Conservation (phyloP, 768 basidiomycete species). For the Boletus subparvulus region DNA sequence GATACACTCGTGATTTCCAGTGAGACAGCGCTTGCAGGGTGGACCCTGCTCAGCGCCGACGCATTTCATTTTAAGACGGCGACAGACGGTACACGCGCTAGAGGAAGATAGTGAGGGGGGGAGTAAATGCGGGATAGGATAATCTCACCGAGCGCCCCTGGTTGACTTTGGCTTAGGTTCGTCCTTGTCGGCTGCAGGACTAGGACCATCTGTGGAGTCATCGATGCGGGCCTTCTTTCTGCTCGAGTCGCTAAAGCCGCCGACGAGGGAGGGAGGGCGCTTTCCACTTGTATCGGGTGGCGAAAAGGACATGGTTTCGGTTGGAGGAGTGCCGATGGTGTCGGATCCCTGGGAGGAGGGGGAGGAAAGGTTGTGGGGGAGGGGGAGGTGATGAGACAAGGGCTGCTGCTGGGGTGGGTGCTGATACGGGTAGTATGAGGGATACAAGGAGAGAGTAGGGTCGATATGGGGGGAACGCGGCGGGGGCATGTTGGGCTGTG, state of each 20-base stretch:
- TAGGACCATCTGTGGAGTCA: slow-evolving; percentile 46
- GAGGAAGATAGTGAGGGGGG: slow-evolving; percentile 12
- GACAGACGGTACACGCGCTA: slow-evolving; percentile 90
- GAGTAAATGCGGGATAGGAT: neutral
- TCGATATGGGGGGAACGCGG: slow-evolving; percentile 68
- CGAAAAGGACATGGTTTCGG: slow-evolving; percentile 54
- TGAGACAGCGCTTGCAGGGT: slow-evolving; percentile 83
- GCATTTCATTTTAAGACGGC: slow-evolving; percentile 92
- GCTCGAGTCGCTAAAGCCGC: slow-evolving; percentile 35
- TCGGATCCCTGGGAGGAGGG: slow-evolving; percentile 82
- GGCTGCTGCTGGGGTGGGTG: slow-evolving; percentile 47
- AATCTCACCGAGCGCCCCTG: slow-evolving; percentile 73
- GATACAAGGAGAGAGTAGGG: slow-evolving; percentile 66
- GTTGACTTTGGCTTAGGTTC: slow-evolving; percentile 80
- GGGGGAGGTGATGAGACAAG: slow-evolving; percentile 53
- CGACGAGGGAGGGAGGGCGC: slow-evolving; percentile 53
- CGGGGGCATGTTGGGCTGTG: slow-evolving; percentile 39
- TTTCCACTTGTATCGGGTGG: slow-evolving; percentile 62
- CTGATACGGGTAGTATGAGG: slow-evolving; percentile 61
- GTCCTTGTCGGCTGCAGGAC: slow-evolving; percentile 58
- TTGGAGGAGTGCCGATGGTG: slow-evolving; percentile 69
- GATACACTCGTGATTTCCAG: slow-evolving; percentile 85
- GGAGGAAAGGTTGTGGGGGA: slow-evolving; percentile 64
- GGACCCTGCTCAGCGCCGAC: slow-evolving; percentile 88
- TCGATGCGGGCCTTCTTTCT: slow-evolving; percentile 66